A percentile compares a stretch with the other conserved stretches of the same genome.
Evolutionary conservation across 257 asterid genomes (phyloP).

Genomic region (Nicotiana sylvestris): DNA sequence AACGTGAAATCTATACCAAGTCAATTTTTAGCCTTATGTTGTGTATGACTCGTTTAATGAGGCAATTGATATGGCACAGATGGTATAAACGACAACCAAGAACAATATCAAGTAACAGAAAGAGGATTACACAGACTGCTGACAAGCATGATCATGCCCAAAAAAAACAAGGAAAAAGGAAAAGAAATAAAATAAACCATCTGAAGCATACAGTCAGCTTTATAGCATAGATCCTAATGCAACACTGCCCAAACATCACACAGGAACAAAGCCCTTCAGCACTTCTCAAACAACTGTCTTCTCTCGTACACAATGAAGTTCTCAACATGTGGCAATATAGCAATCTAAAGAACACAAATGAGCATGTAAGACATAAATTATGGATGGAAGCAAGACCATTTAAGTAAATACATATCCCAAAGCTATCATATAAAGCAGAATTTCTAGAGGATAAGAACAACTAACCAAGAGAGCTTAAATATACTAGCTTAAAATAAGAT

Average conservation of each 20-base stretch:
- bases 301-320: background rate
- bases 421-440: slow-evolving; percentile 5
- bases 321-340: background rate
- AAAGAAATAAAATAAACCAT: background rate
- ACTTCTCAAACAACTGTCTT: background rate
- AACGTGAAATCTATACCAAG: background rate
- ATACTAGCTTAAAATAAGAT: background rate
- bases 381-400: slow-evolving; percentile 6
- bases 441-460: background rate
- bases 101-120: background rate
- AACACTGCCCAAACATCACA: background rate
- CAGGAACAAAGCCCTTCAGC: slow-evolving; percentile 6
- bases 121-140: background rate
- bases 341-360: background rate
- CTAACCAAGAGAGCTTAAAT: background rate
- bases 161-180: background rate
- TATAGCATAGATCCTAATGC: background rate
- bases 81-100: background rate
- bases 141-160: background rate
- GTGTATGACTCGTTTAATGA: background rate
- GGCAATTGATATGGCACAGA: background rate
- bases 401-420: background rate
- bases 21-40: background rate
- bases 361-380: background rate
- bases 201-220: slow-evolving; percentile 5